These are phyloP conservation scores for Aspergillus ibericus DNA, from an alignment of 2,329 filamentous ascomycete genomes.

Conservation along the genomic window DNA sequence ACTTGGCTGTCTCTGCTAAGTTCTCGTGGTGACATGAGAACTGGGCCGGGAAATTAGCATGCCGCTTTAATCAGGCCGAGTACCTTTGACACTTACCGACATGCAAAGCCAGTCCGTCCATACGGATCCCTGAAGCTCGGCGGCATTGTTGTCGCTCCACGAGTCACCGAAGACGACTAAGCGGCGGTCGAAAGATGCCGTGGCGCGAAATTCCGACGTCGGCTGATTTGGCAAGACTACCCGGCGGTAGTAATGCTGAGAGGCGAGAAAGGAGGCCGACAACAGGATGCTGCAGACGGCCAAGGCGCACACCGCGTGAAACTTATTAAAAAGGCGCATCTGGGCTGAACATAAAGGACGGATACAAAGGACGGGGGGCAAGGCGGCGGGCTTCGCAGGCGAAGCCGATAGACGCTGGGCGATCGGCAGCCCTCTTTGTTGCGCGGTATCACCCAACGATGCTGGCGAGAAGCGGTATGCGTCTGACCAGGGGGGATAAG, in stretches of 20 bases:
- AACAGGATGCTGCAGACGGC: conserved; percentile 31
- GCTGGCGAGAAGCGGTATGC: neutral
- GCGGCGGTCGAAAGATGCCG: conserved; percentile 26
- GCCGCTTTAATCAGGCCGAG: neutral
- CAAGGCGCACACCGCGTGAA: conserved; percentile 33
- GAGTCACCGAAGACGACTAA: conserved; percentile 43
- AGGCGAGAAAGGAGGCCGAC: conserved; percentile 30
- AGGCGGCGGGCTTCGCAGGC: neutral
- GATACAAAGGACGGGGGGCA: conserved; percentile 14
- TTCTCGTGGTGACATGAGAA: conserved; percentile 38
- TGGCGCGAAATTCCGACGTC: conserved; percentile 19
- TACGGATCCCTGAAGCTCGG: conserved; percentile 27
- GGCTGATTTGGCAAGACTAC: conserved; percentile 19
- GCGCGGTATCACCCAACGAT: conserved; percentile 3
- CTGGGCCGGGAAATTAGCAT: conserved; percentile 19
- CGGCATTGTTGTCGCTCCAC: conserved; percentile 38
- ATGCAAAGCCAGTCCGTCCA: conserved; percentile 41
- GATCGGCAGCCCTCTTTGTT: conserved; percentile 10
- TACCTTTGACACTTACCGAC: conserved; percentile 26
- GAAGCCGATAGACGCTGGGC: conserved; percentile 6
- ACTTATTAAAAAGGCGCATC: conserved; percentile 32
- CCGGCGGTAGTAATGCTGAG: conserved; percentile 23
- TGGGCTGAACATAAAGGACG: conserved; percentile 10
- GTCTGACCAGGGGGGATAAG: neutral
- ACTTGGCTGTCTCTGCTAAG: conserved; percentile 31